phyloP scores from a whole-genome alignment of 2,329 filamentous ascomycete species.

The Xylariaceae sp. region DNA sequence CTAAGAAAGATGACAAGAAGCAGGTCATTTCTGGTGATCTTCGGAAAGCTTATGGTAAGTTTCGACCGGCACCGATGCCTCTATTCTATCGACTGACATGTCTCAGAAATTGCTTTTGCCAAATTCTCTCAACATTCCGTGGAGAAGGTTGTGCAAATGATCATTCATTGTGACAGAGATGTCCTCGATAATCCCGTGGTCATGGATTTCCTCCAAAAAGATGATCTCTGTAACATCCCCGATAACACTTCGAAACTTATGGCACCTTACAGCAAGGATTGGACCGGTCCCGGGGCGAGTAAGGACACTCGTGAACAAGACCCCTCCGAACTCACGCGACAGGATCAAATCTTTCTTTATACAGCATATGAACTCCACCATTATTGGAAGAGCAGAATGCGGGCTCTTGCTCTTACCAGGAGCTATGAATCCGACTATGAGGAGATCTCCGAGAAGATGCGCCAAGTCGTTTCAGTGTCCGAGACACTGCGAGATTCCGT shows the following conservation, averaged over 20 bases:
- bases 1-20: slow-evolving; percentile 92
- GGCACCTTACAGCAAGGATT: slow-evolving; percentile 94
- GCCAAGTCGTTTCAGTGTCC: slow-evolving; percentile 79
- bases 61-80: not conserved
- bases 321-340: slow-evolving; percentile 80
- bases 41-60: slow-evolving; percentile 75
- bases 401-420: slow-evolving; percentile 78
- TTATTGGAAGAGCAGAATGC: slow-evolving; percentile 98
- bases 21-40: slow-evolving; percentile 91
- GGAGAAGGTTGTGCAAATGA: slow-evolving; percentile 84
- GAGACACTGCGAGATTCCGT: slow-evolving; percentile 89
- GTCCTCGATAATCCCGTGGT: slow-evolving; percentile 86
- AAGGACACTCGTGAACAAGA: slow-evolving; percentile 79
- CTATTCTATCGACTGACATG: not conserved
- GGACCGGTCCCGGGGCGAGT: slow-evolving; percentile 81
- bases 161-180: slow-evolving; percentile 90
- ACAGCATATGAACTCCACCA: slow-evolving; percentile 93
- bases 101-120: slow-evolving; percentile 80
- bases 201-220: slow-evolving; percentile 93
- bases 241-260: slow-evolving; percentile 88
- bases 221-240: slow-evolving; percentile 86
- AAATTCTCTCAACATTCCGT: slow-evolving; percentile 85
- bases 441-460: slow-evolving; percentile 79
- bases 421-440: slow-evolving; percentile 88
- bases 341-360: slow-evolving; percentile 92